phyloP scores from a whole-genome alignment of 139 green algal species.

The Desmodesmus armatus region DNA sequence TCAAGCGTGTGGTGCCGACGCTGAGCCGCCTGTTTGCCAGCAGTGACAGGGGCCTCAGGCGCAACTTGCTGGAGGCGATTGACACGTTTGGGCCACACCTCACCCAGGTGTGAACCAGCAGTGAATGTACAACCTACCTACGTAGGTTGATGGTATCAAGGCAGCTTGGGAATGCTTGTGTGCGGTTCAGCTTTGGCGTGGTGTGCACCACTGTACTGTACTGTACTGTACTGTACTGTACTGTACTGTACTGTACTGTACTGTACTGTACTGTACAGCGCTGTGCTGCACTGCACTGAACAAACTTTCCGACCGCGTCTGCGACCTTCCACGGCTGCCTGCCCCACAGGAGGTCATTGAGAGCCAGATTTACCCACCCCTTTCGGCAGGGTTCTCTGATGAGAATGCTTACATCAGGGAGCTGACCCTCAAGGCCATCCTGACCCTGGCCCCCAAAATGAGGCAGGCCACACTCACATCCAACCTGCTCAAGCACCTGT shows the following conservation, averaged over 20 bases:
- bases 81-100: conserved; percentile 73
- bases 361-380: conserved; percentile 87
- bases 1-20: conserved; percentile 83
- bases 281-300: too few relatives aligned
- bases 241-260: too few relatives aligned
- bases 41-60: conserved; percentile 85
- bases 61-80: conserved; percentile 92
- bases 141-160: too few relatives aligned
- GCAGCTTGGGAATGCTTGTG: too few relatives aligned
- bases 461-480: conserved; percentile 87
- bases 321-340: too few relatives aligned
- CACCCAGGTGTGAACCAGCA: conserved; percentile 35
- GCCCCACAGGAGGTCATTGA: conserved; percentile 72
- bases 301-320: too few relatives aligned
- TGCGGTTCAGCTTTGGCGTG: too few relatives aligned
- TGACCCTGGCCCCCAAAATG: conserved; percentile 92
- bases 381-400: conserved; percentile 90
- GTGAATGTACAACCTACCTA: too few relatives aligned
- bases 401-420: conserved; percentile 94
- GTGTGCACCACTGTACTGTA: too few relatives aligned
- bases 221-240: too few relatives aligned
- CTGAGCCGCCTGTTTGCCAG: conserved; percentile 92
- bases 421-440: conserved; percentile 96
- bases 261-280: too few relatives aligned
- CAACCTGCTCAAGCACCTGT: conserved; percentile 94